These are phyloP conservation scores for Coprinopsis marcescibilis DNA, from an alignment of 768 basidiomycete species.

Conservation along the genomic window DNA sequence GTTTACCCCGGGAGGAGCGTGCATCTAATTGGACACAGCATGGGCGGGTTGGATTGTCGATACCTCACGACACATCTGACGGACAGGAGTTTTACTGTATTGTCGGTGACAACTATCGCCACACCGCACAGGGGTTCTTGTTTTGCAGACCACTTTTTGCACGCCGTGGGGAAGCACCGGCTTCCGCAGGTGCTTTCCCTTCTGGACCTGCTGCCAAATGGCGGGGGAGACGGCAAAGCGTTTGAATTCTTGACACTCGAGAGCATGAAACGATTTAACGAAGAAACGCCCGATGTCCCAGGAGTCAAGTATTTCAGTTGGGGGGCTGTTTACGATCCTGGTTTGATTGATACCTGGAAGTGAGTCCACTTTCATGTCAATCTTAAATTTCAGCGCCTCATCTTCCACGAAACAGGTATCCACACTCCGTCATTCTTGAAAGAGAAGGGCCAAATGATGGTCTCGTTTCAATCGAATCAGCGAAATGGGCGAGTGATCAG, in stretches of 20 bases:
- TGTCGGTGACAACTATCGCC: slow-evolving; percentile 90
- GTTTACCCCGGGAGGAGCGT: slow-evolving; percentile 78
- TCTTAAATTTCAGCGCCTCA: background rate
- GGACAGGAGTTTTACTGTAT: slow-evolving; percentile 69
- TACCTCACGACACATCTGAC: slow-evolving; percentile 79
- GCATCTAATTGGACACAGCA: slow-evolving; percentile 82
- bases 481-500: slow-evolving; percentile 61
- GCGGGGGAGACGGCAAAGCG: slow-evolving; percentile 92
- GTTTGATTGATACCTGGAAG: slow-evolving; percentile 88
- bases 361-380: slow-evolving; percentile 19
- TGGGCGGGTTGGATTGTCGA: slow-evolving; percentile 93
- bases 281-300: slow-evolving; percentile 71
- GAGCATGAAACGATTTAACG: slow-evolving; percentile 87
- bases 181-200: slow-evolving; percentile 68
- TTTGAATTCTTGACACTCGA: slow-evolving; percentile 83
- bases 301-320: slow-evolving; percentile 90
- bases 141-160: slow-evolving; percentile 88
- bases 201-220: slow-evolving; percentile 82
- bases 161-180: slow-evolving; percentile 58
- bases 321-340: slow-evolving; percentile 89
- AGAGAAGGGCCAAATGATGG: slow-evolving; percentile 95
- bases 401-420: slow-evolving; percentile 45
- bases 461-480: slow-evolving; percentile 80
- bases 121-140: slow-evolving; percentile 92
- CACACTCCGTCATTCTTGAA: slow-evolving; percentile 74